phyloP scores from a whole-genome alignment of 768 basidiomycete genomes.

The Hysterangium stoloniferum region DNA sequence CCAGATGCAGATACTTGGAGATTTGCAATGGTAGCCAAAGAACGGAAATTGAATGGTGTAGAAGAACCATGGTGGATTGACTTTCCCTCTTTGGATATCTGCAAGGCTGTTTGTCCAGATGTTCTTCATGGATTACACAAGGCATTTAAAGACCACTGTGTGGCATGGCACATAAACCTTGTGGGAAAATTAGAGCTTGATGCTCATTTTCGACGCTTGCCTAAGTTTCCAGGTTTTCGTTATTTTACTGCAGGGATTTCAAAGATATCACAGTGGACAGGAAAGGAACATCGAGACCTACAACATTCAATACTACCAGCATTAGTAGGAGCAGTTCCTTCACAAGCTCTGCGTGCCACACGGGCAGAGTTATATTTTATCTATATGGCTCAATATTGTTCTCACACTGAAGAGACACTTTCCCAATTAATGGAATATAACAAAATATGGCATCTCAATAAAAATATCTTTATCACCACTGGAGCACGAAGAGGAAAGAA shows the following conservation, averaged over 20 bases:
- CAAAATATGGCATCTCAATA: constrained; percentile 20
- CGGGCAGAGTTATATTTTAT: constrained; percentile 21
- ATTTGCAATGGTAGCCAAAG: background rate
- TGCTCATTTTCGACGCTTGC: constrained; percentile 25
- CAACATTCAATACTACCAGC: background rate
- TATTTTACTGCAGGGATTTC: constrained; percentile 39
- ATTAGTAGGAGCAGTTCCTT: constrained; percentile 3
- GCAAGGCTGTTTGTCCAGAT: background rate
- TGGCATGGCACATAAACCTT: constrained; percentile 19
- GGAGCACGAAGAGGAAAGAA: constrained; percentile 14
- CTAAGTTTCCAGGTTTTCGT: constrained; percentile 25
- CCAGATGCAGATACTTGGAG: background rate
- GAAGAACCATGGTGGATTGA: constrained; percentile 14
- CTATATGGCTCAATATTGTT: constrained; percentile 21
- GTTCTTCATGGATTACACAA: constrained; percentile 2
- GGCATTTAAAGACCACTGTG: constrained; percentile 15
- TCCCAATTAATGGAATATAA: constrained; percentile 13
- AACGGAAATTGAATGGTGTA: background rate
- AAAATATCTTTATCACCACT: constrained; percentile 19
- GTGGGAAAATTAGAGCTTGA: constrained; percentile 30
- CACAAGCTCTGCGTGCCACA: background rate
- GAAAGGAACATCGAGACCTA: constrained; percentile 26
- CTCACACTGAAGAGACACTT: constrained; percentile 18
- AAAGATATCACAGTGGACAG: constrained; percentile 34
- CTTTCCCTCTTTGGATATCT: constrained; percentile 13